These are phyloP conservation scores for Quercus berberidifolia DNA, from an alignment of 306 rosid genomes.

Conservation along the genomic window DNA sequence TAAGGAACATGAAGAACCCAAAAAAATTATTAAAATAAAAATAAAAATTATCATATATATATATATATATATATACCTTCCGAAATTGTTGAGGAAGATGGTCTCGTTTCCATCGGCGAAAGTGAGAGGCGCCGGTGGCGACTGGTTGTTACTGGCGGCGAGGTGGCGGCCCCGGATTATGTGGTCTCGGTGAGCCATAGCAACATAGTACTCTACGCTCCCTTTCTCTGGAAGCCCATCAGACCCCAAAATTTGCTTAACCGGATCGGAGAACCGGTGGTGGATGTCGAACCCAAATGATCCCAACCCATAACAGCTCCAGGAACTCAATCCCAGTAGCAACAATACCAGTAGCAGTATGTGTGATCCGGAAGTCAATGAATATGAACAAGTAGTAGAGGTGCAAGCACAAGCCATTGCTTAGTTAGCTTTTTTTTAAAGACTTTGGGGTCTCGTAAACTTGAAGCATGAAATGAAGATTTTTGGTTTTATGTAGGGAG, in stretches of 20 bases:
- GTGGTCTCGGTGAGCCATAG: conserved; percentile 62
- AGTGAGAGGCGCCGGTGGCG: conserved; percentile 26
- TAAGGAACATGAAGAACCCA: too few relatives aligned
- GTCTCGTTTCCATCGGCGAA: conserved; percentile 24
- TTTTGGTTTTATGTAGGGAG: too few relatives aligned
- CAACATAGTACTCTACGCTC: conserved; percentile 52
- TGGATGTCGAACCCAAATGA: conserved; percentile 62
- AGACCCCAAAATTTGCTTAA: conserved; percentile 47
- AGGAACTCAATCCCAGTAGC: conserved; percentile 22
- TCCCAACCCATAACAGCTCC: conserved; percentile 28
- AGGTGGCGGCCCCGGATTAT: conserved; percentile 59
- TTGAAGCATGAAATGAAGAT: too few relatives aligned
- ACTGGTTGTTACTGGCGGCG: conserved; percentile 19
- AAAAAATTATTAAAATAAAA: too few relatives aligned
- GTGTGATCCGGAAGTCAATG: background rate
- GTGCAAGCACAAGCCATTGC: conserved; percentile 26
- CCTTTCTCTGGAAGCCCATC: conserved; percentile 58
- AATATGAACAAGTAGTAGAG: background rate
- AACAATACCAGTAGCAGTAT: background rate
- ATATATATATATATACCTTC: too few relatives aligned
- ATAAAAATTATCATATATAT: too few relatives aligned
- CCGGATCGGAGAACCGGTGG: conserved; percentile 72
- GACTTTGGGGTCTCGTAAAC: too few relatives aligned
- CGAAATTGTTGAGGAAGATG: too few relatives aligned
- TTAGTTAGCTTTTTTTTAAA: background rate